phyloP scores from a whole-genome alignment of 352 stramenopile genomes.

The Globisporangium barbulae region DNA sequence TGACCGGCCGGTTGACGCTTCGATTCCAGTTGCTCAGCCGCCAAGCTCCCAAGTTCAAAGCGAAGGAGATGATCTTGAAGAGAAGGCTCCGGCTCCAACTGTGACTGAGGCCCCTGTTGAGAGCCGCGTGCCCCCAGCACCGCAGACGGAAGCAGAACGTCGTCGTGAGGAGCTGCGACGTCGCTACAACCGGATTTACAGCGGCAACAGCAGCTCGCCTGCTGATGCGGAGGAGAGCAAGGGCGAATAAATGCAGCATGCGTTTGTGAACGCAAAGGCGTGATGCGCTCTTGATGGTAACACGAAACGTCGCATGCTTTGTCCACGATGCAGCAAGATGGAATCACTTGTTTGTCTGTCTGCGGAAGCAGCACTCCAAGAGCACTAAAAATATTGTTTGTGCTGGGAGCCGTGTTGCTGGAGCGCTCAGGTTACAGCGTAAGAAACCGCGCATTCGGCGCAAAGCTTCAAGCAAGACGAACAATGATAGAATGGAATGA shows the following conservation, averaged over 20 bases:
- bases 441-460: too few relatives aligned
- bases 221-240: conserved; percentile 32
- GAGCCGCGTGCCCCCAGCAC: conserved; percentile 32
- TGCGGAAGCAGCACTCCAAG: too few relatives aligned
- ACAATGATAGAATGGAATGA: background rate
- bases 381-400: too few relatives aligned
- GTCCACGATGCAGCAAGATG: background rate
- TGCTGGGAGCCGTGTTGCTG: too few relatives aligned
- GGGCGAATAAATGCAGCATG: conserved; percentile 16
- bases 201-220: conserved; percentile 16
- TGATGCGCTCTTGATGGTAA: background rate
- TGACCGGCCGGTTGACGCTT: background rate
- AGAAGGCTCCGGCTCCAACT: conserved; percentile 30
- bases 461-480: background rate
- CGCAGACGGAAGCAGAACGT: conserved; percentile 43
- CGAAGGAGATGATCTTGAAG: conserved; percentile 32
- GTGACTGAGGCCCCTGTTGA: conserved; percentile 20
- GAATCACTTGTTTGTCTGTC: too few relatives aligned
- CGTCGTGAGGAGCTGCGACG: conserved; percentile 50
- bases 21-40: conserved; percentile 1
- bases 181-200: conserved; percentile 57
- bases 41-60: background rate
- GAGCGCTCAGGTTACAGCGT: too few relatives aligned
- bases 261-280: background rate
- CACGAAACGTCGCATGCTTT: background rate